phyloP scores from a whole-genome alignment of 257 asterid genomes.

The Solanum appendiculatum region DNA sequence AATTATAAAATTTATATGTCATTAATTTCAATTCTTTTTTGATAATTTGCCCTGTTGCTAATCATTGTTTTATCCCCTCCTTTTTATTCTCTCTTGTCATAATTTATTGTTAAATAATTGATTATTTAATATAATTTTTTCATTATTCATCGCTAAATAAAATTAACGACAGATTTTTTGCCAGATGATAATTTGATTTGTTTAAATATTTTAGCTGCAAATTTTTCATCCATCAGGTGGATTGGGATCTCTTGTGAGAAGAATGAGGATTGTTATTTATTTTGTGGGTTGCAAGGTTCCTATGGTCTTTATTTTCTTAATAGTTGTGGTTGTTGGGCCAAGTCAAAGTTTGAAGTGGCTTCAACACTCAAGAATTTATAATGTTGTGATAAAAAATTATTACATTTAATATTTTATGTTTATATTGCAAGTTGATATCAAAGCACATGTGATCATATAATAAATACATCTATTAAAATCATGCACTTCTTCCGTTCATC shows the following conservation, averaged over 20 bases:
- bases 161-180: not conserved
- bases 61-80: not conserved
- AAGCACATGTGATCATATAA: not conserved
- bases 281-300: not conserved
- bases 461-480: too few relatives aligned
- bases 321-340: not conserved
- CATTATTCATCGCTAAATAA: not conserved
- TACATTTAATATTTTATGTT: not conserved
- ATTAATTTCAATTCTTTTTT: too few relatives aligned
- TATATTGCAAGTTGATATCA: not conserved
- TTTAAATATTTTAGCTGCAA: not conserved
- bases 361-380: not conserved
- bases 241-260: not conserved
- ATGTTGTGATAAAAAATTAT: not conserved
- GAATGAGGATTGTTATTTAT: not conserved
- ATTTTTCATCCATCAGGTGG: not conserved
- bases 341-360: not conserved
- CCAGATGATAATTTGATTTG: not conserved
- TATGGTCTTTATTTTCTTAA: not conserved
- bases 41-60: not conserved
- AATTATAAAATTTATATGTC: too few relatives aligned
- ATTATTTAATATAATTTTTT: not conserved
- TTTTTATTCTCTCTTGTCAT: too few relatives aligned
- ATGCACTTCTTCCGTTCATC: too few relatives aligned
- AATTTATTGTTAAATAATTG: not conserved